These are phyloP conservation scores for Oryza meyeriana DNA, from an alignment of 176 grass and related monocot species.

Conservation along the genomic window DNA sequence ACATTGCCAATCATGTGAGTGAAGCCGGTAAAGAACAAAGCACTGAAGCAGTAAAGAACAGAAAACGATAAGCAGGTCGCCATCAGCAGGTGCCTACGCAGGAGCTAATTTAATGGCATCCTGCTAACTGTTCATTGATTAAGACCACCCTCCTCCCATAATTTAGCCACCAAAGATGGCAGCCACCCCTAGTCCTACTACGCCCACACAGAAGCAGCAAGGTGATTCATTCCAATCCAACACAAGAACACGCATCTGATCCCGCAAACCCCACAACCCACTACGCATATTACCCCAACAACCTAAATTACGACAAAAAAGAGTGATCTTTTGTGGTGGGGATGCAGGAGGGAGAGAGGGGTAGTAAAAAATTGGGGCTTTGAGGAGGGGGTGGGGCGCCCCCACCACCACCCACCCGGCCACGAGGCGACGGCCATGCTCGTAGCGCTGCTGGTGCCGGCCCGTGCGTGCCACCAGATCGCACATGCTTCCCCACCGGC, in stretches of 20 bases:
- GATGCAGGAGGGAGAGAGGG: neutral
- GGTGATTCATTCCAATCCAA: neutral
- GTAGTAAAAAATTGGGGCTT: neutral
- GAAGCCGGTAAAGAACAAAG: neutral
- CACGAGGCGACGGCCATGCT: constrained; percentile 71
- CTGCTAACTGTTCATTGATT: constrained; percentile 15
- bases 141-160: neutral
- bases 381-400: neutral
- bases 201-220: neutral
- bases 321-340: neutral
- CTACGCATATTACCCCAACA: neutral
- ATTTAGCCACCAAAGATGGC: neutral
- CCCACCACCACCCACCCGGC: constrained; percentile 48
- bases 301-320: neutral
- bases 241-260: neutral
- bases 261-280: neutral
- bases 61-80: neutral
- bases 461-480: constrained; percentile 86
- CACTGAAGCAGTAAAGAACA: neutral
- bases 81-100: neutral
- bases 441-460: constrained; percentile 87
- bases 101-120: neutral
- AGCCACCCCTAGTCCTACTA: neutral
- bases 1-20: neutral
- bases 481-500: constrained; percentile 34